Evolutionary conservation across 2,329 filamentous ascomycete species (phyloP).

Genomic region (Clonostachys sp.): DNA sequence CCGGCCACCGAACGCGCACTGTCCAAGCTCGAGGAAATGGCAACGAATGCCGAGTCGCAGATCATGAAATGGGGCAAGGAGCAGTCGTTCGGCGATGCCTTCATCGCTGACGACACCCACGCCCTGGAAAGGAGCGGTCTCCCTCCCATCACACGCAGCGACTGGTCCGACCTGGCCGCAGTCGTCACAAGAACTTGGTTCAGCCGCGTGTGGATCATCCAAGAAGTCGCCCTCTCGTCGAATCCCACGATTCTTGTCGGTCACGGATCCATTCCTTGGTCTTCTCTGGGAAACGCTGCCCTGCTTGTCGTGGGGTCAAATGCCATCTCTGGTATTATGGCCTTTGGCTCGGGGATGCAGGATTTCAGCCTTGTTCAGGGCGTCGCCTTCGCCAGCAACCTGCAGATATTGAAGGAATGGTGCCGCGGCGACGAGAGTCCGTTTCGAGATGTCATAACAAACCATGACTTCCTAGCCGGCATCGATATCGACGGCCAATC

Average conservation of each 20-base stretch:
- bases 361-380: constrained; percentile 5
- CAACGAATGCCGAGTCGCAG: constrained; percentile 5
- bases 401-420: constrained; percentile 11
- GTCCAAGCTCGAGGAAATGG: constrained; percentile 3
- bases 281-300: constrained; percentile 8
- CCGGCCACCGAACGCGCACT: constrained; percentile 4
- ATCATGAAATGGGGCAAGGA: constrained; percentile 7
- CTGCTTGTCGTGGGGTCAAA: constrained; percentile 7
- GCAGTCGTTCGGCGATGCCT: constrained; percentile 8
- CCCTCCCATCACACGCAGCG: constrained; percentile 6
- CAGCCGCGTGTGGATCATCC: constrained; percentile 18
- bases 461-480: constrained; percentile 7
- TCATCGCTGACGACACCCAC: constrained; percentile 8
- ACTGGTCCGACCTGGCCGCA: constrained; percentile 8
- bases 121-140: constrained; percentile 8
- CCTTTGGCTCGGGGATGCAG: not conserved
- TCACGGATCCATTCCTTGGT: constrained; percentile 7
- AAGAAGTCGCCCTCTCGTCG: constrained; percentile 14
- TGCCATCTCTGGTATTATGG: constrained; percentile 7
- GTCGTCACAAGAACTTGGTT: constrained; percentile 15
- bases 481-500: constrained; percentile 6
- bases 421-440: constrained; percentile 7
- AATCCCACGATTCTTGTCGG: constrained; percentile 13
- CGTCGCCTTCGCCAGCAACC: constrained; percentile 7
- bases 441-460: constrained; percentile 3